A percentile compares a stretch with the other conserved stretches of the same genome.
Evolutionary conservation across 1,284 basidiomycete genomes (phyloP).

Genomic region (Chalciporus sp.): DNA sequence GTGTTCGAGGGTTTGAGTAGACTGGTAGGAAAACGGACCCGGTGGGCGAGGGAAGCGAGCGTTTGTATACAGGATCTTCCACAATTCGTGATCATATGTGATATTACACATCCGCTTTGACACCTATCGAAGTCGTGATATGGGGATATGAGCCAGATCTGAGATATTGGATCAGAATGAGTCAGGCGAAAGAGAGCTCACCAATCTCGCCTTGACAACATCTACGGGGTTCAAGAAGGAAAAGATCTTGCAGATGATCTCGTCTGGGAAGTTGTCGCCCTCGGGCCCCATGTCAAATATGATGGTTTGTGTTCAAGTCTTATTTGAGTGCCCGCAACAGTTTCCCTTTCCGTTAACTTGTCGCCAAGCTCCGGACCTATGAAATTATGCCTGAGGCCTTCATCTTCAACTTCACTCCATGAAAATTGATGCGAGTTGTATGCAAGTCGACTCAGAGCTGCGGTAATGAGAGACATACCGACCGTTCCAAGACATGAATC

Average conservation of each 20-base stretch:
- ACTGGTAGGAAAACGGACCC: background rate
- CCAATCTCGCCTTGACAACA: background rate
- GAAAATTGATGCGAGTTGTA: too few relatives aligned
- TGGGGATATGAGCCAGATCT: background rate
- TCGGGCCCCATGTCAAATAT: background rate
- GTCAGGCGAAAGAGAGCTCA: background rate
- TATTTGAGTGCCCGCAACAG: too few relatives aligned
- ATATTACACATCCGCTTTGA: background rate
- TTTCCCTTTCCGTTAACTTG: too few relatives aligned
- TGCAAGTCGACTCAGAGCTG: too few relatives aligned
- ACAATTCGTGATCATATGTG: background rate
- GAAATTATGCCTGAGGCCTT: too few relatives aligned
- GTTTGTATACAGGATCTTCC: background rate
- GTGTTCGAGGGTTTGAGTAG: background rate
- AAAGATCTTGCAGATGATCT: background rate
- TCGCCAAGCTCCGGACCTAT: too few relatives aligned
- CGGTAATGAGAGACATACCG: too few relatives aligned
- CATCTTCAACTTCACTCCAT: too few relatives aligned
- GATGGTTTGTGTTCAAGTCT: too few relatives aligned
- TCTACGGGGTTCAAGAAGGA: background rate
- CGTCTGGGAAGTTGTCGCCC: background rate
- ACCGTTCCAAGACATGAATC: too few relatives aligned
- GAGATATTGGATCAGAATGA: too few relatives aligned
- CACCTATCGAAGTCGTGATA: background rate
- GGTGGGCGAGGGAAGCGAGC: background rate